These are phyloP conservation scores for Salvia hispanica DNA, from an alignment of 257 asterid species.

Conservation along the genomic window DNA sequence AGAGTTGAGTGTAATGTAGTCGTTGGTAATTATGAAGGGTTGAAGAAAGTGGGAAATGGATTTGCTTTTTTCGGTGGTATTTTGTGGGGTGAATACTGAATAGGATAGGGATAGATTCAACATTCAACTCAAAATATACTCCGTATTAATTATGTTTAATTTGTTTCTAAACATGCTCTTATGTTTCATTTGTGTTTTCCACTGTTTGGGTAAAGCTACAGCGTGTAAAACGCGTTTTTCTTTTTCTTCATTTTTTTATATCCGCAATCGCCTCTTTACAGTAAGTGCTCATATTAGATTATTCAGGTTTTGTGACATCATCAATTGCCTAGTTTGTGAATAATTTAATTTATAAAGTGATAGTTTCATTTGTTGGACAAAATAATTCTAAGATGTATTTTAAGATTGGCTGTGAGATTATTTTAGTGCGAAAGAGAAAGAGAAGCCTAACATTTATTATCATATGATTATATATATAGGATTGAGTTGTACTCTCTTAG, in stretches of 20 bases:
- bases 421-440: too few species aligned
- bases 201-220: conserved; percentile 23
- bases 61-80: conserved; percentile 11
- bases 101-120: conserved; percentile 12
- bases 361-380: too few species aligned
- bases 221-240: conserved; percentile 25
- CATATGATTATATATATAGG: too few species aligned
- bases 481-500: too few species aligned
- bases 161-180: too few species aligned
- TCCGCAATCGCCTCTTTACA: conserved; percentile 20
- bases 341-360: too few species aligned
- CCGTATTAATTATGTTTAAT: not conserved
- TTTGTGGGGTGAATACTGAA: conserved; percentile 15
- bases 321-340: too few species aligned
- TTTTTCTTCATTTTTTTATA: not conserved
- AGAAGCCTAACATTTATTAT: too few species aligned
- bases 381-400: too few species aligned
- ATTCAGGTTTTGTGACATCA: too few species aligned
- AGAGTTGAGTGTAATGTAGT: conserved; percentile 16
- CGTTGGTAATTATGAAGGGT: conserved; percentile 25
- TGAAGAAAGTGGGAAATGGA: conserved; percentile 11
- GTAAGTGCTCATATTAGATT: too few species aligned
- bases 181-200: conserved; percentile 10
- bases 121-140: not conserved
- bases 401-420: too few species aligned